These are phyloP conservation scores for Cladosporium cucumerinum DNA, from an alignment of 2,329 filamentous ascomycete species.

Conservation along the genomic window DNA sequence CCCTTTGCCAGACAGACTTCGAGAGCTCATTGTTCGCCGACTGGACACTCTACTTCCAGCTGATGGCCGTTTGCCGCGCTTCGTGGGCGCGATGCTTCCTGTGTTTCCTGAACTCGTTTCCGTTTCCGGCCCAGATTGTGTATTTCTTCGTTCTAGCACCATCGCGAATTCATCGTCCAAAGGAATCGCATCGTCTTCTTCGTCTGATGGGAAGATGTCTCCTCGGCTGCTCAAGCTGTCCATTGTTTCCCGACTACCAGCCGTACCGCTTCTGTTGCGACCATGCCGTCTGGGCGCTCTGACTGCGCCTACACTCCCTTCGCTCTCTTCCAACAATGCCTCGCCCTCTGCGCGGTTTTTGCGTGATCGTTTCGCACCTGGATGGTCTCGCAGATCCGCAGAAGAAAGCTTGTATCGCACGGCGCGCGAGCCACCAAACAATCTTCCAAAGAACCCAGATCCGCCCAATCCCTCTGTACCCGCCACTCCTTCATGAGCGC, in stretches of 20 bases:
- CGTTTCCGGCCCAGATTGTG: slow-evolving; percentile 52
- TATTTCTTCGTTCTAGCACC: slow-evolving; percentile 65
- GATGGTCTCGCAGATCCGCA: slow-evolving; percentile 85
- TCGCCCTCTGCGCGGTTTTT: slow-evolving; percentile 57
- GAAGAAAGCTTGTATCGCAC: slow-evolving; percentile 86
- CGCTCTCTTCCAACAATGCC: slow-evolving; percentile 66
- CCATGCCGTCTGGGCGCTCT: slow-evolving; percentile 34
- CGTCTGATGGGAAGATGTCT: slow-evolving; percentile 86
- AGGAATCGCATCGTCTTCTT: slow-evolving; percentile 82
- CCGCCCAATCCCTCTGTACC: slow-evolving; percentile 56
- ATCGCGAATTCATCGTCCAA: slow-evolving; percentile 90
- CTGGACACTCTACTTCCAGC: slow-evolving; percentile 31
- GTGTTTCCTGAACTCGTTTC: slow-evolving; percentile 67
- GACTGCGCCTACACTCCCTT: slow-evolving; percentile 42
- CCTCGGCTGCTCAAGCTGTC: slow-evolving; percentile 85
- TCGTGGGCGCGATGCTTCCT: slow-evolving; percentile 21
- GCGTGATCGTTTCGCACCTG: slow-evolving; percentile 51
- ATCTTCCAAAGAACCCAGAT: slow-evolving; percentile 76
- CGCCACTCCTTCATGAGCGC: slow-evolving; percentile 48
- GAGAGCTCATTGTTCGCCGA: slow-evolving; percentile 30
- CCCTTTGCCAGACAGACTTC: slow-evolving; percentile 16
- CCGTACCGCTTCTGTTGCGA: slow-evolving; percentile 72
- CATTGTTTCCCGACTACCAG: slow-evolving; percentile 74
- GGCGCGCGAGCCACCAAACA: slow-evolving; percentile 73
- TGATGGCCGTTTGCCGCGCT: slow-evolving; percentile 40